phyloP scores from a whole-genome alignment of 108 stramenopile species.

The Fistulifera solaris region DNA sequence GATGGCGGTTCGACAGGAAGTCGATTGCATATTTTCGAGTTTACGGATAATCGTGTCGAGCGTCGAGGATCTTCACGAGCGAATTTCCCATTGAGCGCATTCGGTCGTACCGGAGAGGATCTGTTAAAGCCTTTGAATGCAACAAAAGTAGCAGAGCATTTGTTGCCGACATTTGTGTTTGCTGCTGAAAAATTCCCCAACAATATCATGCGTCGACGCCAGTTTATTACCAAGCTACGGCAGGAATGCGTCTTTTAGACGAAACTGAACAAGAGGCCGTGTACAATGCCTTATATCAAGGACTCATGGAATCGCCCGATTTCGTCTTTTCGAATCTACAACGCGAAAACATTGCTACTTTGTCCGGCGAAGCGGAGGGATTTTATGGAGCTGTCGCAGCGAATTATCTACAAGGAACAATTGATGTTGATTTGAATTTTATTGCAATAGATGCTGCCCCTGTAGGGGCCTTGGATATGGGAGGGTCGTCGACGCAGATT shows the following conservation, averaged over 20 bases:
- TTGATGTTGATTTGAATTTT: slow-evolving; percentile 51
- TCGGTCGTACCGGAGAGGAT: slow-evolving; percentile 7
- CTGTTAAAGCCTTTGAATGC: slow-evolving; percentile 13
- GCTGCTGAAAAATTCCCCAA: slow-evolving; percentile 63
- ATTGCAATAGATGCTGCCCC: slow-evolving; percentile 17
- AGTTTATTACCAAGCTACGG: slow-evolving; percentile 75
- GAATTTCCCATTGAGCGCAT: slow-evolving; percentile 64
- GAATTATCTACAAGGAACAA: slow-evolving; percentile 72
- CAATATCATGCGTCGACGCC: slow-evolving; percentile 47
- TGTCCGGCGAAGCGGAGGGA: slow-evolving; percentile 74
- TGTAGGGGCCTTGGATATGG: slow-evolving; percentile 83
- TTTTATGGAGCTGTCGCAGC: slow-evolving; percentile 81
- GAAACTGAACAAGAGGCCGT: slow-evolving; percentile 50
- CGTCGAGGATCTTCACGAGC: slow-evolving; percentile 69
- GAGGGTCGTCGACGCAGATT: slow-evolving; percentile 80
- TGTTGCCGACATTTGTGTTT: slow-evolving; percentile 74
- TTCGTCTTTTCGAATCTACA: slow-evolving; percentile 50
- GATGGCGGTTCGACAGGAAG: slow-evolving; percentile 87
- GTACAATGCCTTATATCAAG: slow-evolving; percentile 70
- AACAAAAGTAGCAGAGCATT: slow-evolving; percentile 52
- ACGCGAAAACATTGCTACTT: slow-evolving; percentile 56
- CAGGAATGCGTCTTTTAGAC: slow-evolving; percentile 72
- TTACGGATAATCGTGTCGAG: slow-evolving; percentile 29
- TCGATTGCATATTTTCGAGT: slow-evolving; percentile 75
- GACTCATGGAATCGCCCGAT: slow-evolving; percentile 34